A percentile compares a stretch with the other conserved stretches of the same genome.
Evolutionary conservation across 805 yeast genomes (phyloP).

Genomic region (Yamadazyma phyllophila): DNA sequence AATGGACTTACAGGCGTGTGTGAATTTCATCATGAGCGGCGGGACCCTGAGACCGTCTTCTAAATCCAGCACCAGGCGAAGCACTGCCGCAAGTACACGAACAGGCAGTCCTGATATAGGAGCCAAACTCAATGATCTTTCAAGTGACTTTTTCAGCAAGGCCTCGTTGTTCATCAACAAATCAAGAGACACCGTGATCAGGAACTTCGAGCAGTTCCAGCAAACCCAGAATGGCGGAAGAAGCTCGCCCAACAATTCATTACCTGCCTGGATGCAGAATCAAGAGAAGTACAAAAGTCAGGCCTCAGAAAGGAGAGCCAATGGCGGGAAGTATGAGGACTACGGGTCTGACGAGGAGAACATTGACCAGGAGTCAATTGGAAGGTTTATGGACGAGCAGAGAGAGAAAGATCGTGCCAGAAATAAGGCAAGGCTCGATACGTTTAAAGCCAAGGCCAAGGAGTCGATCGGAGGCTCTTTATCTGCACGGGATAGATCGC

Average conservation of each 20-base stretch:
- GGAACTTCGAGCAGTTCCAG: constrained; percentile 60
- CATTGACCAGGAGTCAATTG: constrained; percentile 42
- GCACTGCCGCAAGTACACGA: no score
- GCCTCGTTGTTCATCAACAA: constrained; percentile 59
- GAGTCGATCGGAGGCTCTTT: constrained; percentile 8
- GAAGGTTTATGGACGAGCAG: constrained; percentile 36
- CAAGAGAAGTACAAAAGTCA: constrained; percentile 44
- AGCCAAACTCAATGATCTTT: constrained; percentile 48
- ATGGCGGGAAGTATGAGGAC: constrained; percentile 38
- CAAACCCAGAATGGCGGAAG: constrained; percentile 13
- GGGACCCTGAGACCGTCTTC: constrained; percentile 8
- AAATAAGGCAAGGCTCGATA: constrained; percentile 23
- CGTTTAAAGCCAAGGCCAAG: constrained; percentile 10
- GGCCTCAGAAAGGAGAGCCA: constrained; percentile 31
- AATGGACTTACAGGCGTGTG: constrained; percentile 60
- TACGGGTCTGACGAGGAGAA: constrained; percentile 50
- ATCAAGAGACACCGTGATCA: constrained; percentile 59
- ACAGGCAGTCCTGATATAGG: constrained; percentile 18
- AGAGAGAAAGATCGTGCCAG: constrained; percentile 36
- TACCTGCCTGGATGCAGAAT: constrained; percentile 77
- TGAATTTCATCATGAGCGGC: constrained; percentile 57
- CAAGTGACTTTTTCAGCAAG: constrained; percentile 53
- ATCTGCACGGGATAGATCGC: constrained; percentile 6
- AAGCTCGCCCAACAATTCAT: constrained; percentile 18
- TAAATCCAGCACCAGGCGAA: neutral